Conservation (phyloP, 805 yeast genomes). For the Kuraishia floccosa region DNA sequence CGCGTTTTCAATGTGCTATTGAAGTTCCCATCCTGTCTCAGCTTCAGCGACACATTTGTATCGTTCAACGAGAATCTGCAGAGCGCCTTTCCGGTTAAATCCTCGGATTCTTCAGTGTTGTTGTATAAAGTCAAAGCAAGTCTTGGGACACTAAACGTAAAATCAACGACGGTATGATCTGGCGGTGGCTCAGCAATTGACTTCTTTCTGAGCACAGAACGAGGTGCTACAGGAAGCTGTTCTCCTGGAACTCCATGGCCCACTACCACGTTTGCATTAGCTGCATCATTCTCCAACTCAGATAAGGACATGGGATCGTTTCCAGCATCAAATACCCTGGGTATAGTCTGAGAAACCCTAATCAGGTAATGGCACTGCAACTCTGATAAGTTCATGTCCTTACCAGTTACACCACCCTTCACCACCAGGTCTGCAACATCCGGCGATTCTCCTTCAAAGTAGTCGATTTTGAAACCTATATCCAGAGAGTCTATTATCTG, state of each 20-base stretch:
- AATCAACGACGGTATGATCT: constrained; percentile 25
- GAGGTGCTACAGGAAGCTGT: constrained; percentile 3
- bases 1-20: constrained; percentile 52
- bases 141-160: constrained; percentile 49
- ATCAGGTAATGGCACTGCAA: constrained; percentile 51
- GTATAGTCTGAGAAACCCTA: constrained; percentile 41
- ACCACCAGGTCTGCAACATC: constrained; percentile 38
- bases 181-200: constrained; percentile 3
- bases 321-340: constrained; percentile 36
- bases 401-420: constrained; percentile 48
- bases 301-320: constrained; percentile 30
- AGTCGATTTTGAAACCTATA: constrained; percentile 46
- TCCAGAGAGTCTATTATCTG: constrained; percentile 61
- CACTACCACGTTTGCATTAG: constrained; percentile 44
- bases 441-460: constrained; percentile 26
- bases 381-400: constrained; percentile 60
- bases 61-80: constrained; percentile 53
- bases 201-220: constrained; percentile 4
- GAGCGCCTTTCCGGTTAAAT: constrained; percentile 28
- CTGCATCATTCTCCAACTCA: constrained; percentile 54
- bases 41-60: constrained; percentile 34
- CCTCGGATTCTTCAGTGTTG: constrained; percentile 25
- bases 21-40: constrained; percentile 44
- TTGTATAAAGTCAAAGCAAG: constrained; percentile 53
- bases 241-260: constrained; percentile 9